phyloP scores from a whole-genome alignment of 2,329 filamentous ascomycete species.

The Scleromitrula shiraiana region DNA sequence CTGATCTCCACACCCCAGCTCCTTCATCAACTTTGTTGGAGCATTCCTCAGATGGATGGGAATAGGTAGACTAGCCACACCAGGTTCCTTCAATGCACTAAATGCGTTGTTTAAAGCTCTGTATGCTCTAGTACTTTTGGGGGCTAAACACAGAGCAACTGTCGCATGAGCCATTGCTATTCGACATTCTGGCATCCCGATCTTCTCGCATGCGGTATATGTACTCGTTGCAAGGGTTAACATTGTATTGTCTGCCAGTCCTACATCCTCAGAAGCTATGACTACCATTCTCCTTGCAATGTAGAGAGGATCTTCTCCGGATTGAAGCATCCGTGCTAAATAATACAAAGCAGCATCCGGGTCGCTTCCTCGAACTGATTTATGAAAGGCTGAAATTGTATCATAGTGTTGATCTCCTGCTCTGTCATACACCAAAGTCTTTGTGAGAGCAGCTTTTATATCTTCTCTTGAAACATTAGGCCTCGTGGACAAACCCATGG shows the following conservation, averaged over 20 bases:
- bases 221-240: conserved; percentile 77
- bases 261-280: conserved; percentile 89
- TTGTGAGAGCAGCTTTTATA: conserved; percentile 77
- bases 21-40: conserved; percentile 86
- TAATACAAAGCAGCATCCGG: conserved; percentile 89
- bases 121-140: conserved; percentile 84
- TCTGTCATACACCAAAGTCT: conserved; percentile 90
- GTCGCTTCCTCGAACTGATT: conserved; percentile 82
- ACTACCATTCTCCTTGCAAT: conserved; percentile 90
- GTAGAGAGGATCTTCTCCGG: conserved; percentile 87
- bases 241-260: conserved; percentile 78
- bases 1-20: conserved; percentile 79
- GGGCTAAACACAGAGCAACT: conserved; percentile 70
- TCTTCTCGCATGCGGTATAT: conserved; percentile 82
- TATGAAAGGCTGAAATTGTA: conserved; percentile 94
- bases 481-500: conserved; percentile 65
- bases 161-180: conserved; percentile 86
- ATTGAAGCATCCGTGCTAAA: conserved; percentile 89
- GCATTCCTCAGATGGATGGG: conserved; percentile 87
- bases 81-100: conserved; percentile 72
- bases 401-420: conserved; percentile 97
- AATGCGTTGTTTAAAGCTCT: conserved; percentile 73
- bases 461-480: conserved; percentile 61
- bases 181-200: conserved; percentile 89
- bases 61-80: conserved; percentile 71